A percentile compares a stretch with the other conserved stretches of the same genome.
Conservation (phyloP, 306 rosid genomes). For the Acacia acuminata region DNA sequence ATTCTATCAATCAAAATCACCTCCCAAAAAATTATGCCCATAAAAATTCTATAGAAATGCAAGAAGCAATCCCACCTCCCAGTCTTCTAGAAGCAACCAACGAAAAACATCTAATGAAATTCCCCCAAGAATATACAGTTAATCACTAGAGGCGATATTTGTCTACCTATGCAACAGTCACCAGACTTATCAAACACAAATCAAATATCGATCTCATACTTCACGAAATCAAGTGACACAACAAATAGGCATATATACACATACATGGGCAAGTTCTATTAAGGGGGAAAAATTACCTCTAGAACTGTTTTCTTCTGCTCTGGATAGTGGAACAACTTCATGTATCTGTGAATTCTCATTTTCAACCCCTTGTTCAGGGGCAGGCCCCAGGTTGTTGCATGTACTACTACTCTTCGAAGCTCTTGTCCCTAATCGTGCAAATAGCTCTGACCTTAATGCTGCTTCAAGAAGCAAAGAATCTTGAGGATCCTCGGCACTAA, state of each 20-base stretch:
- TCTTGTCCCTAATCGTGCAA: slow-evolving; percentile 68
- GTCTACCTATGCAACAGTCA: not conserved
- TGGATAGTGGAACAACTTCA: slow-evolving; percentile 28
- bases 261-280: slow-evolving; percentile 13
- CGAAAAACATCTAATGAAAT: not conserved
- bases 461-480: slow-evolving; percentile 88
- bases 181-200: not conserved
- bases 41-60: not conserved
- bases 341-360: slow-evolving; percentile 43
- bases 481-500: slow-evolving; percentile 40
- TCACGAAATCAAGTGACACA: not conserved
- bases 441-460: slow-evolving; percentile 73
- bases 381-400: slow-evolving; percentile 41
- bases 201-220: not conserved
- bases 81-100: not conserved
- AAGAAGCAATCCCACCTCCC: not conserved
- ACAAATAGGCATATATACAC: not conserved
- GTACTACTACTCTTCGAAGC: slow-evolving; percentile 40
- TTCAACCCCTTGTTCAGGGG: slow-evolving; percentile 55
- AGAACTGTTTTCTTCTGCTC: slow-evolving; percentile 38
- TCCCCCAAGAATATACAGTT: not conserved
- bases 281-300: slow-evolving; percentile 47
- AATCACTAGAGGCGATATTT: not conserved
- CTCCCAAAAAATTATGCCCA: not conserved
- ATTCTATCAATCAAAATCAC: not conserved